These are phyloP conservation scores for Fusarium subtropicale DNA, from an alignment of 2,329 filamentous ascomycete species.

Conservation along the genomic window DNA sequence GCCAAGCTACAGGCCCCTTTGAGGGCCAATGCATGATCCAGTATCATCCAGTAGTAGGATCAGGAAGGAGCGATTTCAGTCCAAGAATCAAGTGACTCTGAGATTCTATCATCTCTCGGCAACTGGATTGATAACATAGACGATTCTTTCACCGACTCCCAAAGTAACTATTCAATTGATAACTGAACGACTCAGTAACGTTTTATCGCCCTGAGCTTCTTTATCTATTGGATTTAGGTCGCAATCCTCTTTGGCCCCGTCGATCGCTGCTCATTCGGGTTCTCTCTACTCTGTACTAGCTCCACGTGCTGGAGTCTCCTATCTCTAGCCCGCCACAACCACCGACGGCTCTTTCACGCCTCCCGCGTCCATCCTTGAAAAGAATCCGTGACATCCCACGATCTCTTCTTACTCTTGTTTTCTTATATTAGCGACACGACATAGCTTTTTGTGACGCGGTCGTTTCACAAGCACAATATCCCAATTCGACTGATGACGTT, in stretches of 20 bases:
- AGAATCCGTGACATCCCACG: conserved; percentile 39
- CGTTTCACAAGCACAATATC: conserved; percentile 14
- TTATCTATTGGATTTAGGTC: conserved; percentile 8
- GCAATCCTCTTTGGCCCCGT: conserved; percentile 25
- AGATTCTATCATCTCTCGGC: conserved; percentile 12
- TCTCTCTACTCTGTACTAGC: conserved; percentile 33
- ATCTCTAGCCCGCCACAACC: conserved; percentile 41
- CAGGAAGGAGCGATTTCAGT: conserved; percentile 35
- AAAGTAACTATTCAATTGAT: neutral
- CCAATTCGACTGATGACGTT: conserved; percentile 44
- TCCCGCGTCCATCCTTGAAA: conserved; percentile 24
- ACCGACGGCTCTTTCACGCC: conserved; percentile 33
- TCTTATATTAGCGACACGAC: conserved; percentile 14
- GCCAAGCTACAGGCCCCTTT: conserved; percentile 16
- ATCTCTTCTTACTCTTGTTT: conserved; percentile 18
- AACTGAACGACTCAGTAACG: conserved; percentile 7
- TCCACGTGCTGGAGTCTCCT: conserved; percentile 47
- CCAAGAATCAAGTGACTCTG: conserved; percentile 30
- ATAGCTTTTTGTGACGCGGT: conserved; percentile 24
- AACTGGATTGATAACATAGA: neutral
- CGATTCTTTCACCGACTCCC: conserved; percentile 5
- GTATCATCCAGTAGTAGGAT: conserved; percentile 29
- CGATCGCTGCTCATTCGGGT: conserved; percentile 45
- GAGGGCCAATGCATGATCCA: conserved; percentile 30
- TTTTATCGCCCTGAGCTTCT: conserved; percentile 6